These are phyloP conservation scores for Cephaloascus albidus DNA, from an alignment of 805 yeast genomes.

Conservation along the genomic window DNA sequence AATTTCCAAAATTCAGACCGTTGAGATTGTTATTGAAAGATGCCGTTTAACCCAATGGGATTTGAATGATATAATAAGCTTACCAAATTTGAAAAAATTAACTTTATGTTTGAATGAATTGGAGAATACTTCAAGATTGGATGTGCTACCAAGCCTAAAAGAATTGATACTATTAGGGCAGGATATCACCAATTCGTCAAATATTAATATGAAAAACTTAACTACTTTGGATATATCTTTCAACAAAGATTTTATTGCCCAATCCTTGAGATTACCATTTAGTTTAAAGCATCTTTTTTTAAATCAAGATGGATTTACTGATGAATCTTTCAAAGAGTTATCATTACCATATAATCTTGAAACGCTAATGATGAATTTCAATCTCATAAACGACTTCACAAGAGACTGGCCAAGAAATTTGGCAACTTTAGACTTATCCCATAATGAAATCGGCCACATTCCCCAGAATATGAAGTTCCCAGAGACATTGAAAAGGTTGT, in stretches of 20 bases:
- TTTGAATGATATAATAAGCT: background rate
- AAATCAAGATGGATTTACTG: background rate
- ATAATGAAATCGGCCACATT: background rate
- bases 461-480: background rate
- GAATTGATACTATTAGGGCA: background rate
- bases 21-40: background rate
- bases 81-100: background rate
- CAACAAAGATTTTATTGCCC: background rate
- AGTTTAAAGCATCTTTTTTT: background rate
- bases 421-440: background rate
- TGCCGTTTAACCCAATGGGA: background rate
- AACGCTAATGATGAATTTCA: background rate
- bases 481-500: background rate
- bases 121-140: background rate
- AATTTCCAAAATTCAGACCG: background rate
- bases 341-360: background rate
- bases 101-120: background rate
- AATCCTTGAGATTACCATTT: background rate
- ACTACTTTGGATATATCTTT: background rate
- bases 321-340: background rate
- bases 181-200: background rate
- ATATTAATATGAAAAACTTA: no score
- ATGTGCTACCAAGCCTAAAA: background rate
- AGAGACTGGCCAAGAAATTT: background rate
- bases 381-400: background rate